phyloP scores from a whole-genome alignment of 768 basidiomycete genomes.

The Leccinum uliginosum region DNA sequence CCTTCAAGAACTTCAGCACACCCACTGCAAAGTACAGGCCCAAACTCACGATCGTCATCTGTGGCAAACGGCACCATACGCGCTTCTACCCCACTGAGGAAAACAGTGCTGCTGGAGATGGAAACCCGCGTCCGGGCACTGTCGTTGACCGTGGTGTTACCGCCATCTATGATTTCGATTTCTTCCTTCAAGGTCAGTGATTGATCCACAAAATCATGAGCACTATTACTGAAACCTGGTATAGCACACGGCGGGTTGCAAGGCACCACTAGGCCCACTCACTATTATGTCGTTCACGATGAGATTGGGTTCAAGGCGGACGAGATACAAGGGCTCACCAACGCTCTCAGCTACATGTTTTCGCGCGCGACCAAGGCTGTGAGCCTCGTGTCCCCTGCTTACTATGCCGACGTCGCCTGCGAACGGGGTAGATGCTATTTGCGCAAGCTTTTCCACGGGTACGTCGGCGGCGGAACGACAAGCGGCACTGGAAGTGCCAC shows the following conservation, averaged over 20 bases:
- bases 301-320: conserved; percentile 48
- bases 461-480: conserved; percentile 19
- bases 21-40: conserved; percentile 38
- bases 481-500: conserved; percentile 33
- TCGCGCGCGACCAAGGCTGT: conserved; percentile 52
- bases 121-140: conserved; percentile 50
- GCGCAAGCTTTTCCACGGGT: conserved; percentile 43
- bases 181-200: conserved; percentile 46
- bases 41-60: conserved; percentile 49
- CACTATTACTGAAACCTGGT: not conserved
- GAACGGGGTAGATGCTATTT: conserved; percentile 53
- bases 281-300: conserved; percentile 54
- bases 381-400: conserved; percentile 34
- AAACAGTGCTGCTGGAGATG: conserved; percentile 38
- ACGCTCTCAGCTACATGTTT: conserved; percentile 52
- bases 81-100: conserved; percentile 51
- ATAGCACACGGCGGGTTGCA: conserved; percentile 44
- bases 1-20: conserved; percentile 38
- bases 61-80: conserved; percentile 57
- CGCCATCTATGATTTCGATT: conserved; percentile 51
- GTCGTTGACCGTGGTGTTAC: conserved; percentile 54
- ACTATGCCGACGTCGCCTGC: conserved; percentile 46
- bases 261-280: conserved; percentile 48
- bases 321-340: conserved; percentile 50
- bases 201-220: not conserved